Evolutionary conservation across 2,329 filamentous ascomycete genomes (phyloP).

Genomic region (Biscogniauxia sp.): DNA sequence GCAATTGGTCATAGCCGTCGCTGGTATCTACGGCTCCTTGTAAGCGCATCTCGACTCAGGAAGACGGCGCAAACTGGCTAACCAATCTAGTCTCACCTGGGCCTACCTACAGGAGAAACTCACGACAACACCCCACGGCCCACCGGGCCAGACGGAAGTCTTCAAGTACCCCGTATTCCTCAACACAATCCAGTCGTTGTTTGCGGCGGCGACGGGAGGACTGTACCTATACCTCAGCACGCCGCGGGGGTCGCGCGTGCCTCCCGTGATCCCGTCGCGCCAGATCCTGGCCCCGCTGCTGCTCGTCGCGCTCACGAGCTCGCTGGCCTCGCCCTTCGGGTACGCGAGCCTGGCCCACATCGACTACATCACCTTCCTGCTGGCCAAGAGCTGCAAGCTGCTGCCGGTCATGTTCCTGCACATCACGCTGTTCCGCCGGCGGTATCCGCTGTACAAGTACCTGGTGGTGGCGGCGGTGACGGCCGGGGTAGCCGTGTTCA

Average conservation of each 20-base stretch:
- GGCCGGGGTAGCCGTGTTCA: constrained; percentile 90
- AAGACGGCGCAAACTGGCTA: neutral
- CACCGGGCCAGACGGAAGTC: constrained; percentile 62
- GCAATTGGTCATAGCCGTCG: constrained; percentile 83
- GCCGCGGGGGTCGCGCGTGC: constrained; percentile 44
- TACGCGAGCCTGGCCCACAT: constrained; percentile 91
- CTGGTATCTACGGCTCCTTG: constrained; percentile 96
- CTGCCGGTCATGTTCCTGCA: constrained; percentile 98
- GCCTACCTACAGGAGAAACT: constrained; percentile 95
- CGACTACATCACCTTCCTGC: constrained; percentile 96
- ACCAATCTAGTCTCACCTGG: constrained; percentile 73
- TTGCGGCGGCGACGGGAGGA: constrained; percentile 79
- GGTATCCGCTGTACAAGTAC: constrained; percentile 96
- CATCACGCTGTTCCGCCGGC: constrained; percentile 82
- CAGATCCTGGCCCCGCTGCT: constrained; percentile 75
- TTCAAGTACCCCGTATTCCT: constrained; percentile 95
- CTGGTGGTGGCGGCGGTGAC: constrained; percentile 89
- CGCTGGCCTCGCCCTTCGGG: constrained; percentile 90
- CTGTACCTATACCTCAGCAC: constrained; percentile 73
- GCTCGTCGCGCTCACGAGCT: constrained; percentile 82
- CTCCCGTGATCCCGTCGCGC: constrained; percentile 73
- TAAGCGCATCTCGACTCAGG: constrained; percentile 43
- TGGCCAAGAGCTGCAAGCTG: constrained; percentile 97
- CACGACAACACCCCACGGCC: constrained; percentile 84
- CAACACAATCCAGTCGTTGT: constrained; percentile 90